Conservation (phyloP, 768 basidiomycete species). For the Lactarius deliciosus region DNA sequence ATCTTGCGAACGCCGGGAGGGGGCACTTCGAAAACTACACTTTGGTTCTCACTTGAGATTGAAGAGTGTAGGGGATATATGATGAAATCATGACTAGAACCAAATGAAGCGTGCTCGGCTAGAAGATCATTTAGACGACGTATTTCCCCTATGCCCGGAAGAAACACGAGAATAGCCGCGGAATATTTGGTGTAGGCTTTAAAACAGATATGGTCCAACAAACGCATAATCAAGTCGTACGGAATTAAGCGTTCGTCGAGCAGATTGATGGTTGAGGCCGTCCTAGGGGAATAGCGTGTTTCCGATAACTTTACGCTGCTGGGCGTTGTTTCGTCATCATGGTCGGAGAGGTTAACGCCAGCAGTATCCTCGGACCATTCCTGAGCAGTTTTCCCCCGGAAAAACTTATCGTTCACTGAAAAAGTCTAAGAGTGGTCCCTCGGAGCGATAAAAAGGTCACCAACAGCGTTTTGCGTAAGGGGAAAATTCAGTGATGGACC, state of each 20-base stretch:
- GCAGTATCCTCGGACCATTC: conserved; percentile 82
- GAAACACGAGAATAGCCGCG: conserved; percentile 82
- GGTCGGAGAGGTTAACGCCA: conserved; percentile 48
- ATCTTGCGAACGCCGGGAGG: conserved; percentile 83
- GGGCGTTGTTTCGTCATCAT: conserved; percentile 55
- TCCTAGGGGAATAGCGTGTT: conserved; percentile 77
- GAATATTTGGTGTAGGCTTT: conserved; percentile 59
- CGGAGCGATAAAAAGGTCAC: conserved; percentile 31
- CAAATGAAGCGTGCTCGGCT: conserved; percentile 70
- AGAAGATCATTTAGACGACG: conserved; percentile 82
- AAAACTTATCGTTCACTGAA: conserved; percentile 62
- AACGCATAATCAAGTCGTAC: conserved; percentile 82
- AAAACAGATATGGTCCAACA: conserved; percentile 84
- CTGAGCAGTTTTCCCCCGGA: conserved; percentile 54
- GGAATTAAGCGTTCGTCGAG: conserved; percentile 88
- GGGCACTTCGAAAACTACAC: conserved; percentile 86
- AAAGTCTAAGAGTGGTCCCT: neutral
- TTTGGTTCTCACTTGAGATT: conserved; percentile 88
- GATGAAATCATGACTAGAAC: conserved; percentile 59
- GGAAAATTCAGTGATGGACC: conserved; percentile 77
- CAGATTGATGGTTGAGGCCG: conserved; percentile 75
- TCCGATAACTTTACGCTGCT: conserved; percentile 54
- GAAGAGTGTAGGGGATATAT: conserved; percentile 90
- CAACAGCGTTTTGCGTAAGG: conserved; percentile 74
- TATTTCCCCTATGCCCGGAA: conserved; percentile 95